Percentiles rank a stretch among this genome's conserved stretches.
These are phyloP conservation scores for Geotrichum histeridarum DNA, from an alignment of 1,139 yeast genomes.

Conservation along the genomic window DNA sequence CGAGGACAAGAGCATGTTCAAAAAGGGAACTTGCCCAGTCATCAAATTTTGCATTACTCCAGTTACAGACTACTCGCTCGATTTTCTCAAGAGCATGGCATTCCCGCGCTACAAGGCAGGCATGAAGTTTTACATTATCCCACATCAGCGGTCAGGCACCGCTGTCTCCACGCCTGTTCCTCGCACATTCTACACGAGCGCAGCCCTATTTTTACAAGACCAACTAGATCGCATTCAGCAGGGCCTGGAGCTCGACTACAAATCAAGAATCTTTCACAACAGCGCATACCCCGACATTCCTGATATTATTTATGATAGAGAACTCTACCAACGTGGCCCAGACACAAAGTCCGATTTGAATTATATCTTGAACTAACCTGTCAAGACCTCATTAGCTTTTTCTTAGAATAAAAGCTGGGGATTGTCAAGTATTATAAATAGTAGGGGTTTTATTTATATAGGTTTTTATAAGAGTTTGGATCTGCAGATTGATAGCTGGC, in stretches of 20 bases:
- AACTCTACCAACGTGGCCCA: constrained; percentile 4
- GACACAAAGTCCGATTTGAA: constrained; percentile 5
- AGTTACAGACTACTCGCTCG: constrained; percentile 15
- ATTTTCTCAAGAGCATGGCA: constrained; percentile 19
- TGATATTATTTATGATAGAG: constrained; percentile 5
- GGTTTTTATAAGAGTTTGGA: too few species aligned
- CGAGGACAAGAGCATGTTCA: constrained; percentile 10
- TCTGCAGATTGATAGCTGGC: too few species aligned
- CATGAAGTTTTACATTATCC: constrained; percentile 18
- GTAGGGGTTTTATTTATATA: too few species aligned
- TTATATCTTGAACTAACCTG: constrained; percentile 2
- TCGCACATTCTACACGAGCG: constrained; percentile 13
- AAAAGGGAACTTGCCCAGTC: constrained; percentile 21
- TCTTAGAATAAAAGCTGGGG: too few species aligned
- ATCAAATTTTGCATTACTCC: constrained; percentile 19
- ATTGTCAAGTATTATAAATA: too few species aligned
- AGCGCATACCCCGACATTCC: constrained; percentile 12
- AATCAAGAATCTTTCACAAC: constrained; percentile 10
- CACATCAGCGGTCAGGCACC: background rate
- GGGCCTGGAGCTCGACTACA: constrained; percentile 5
- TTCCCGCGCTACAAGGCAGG: constrained; percentile 20
- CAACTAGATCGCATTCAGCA: constrained; percentile 4
- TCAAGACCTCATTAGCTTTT: too few species aligned
- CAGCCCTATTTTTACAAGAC: constrained; percentile 18
- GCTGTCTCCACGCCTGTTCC: background rate